Base-by-base conservation (phyloP, 345 rosid species). In the Citropsis articulata region DNA sequence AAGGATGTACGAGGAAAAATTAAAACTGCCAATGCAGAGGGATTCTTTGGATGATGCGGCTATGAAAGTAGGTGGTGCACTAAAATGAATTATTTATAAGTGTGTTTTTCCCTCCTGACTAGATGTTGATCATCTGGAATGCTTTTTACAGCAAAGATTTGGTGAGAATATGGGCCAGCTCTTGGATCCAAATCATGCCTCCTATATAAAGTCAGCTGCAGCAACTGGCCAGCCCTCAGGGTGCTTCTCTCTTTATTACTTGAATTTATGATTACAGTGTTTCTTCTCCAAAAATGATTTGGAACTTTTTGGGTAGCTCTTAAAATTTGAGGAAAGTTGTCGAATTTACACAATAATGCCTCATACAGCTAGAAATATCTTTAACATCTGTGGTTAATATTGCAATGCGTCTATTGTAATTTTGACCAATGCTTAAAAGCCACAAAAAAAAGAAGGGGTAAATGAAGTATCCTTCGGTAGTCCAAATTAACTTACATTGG, bases 141-240 rank as follows among this genome's bases (percentile, higher is more conserved):
- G 60, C 56, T 62, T 69, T 68, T 71, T 83, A 69, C 94, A 87
- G 90, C 97, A 92, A 89, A 83, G 98, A 79, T 93, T 78, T 69
- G 90, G 93, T 72, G 99, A 95, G 81, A 95, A 91, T 84, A 91
- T 88, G 68, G 90, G 97, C 79, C 97, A 90, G 85, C 89, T 92
- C 73, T 84, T 95, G 90, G 99, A 94, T 86, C 87, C 90, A 72
- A 95, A 87, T 86, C 94, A 92, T 83, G 91, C 97, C 79, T 93
- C 97, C 97, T 12, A 85, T 90, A 79, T 94, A 90, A 95, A 95
- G 83, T 90, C 99, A 78, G 87, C 89, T 28, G 92, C 91, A 60
- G 87, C 92, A 65, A 61, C 93, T 16, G 89, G 97, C 85, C 99
- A 91, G 80, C 84, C 98, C 80, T 85, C 97, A 76, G 99, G 98